Conservation (phyloP, 2,329 filamentous ascomycete genomes). For the Penicillium sp. region DNA sequence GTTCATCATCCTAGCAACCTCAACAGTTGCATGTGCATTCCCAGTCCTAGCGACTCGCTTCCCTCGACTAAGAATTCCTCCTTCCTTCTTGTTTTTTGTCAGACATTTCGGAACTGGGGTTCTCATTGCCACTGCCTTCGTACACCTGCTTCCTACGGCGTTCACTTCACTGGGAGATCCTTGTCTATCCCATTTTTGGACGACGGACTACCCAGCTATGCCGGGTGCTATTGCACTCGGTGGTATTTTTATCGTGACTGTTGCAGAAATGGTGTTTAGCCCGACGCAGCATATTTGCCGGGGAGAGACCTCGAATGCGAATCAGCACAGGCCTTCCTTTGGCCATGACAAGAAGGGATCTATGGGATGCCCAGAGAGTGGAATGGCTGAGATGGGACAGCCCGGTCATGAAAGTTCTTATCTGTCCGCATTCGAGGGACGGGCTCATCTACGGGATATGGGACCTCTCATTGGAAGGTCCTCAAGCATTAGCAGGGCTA, state of each 20-base stretch:
- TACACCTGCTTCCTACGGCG: constrained; percentile 71
- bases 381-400: not conserved
- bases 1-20: constrained; percentile 60
- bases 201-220: constrained; percentile 49
- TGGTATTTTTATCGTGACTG: constrained; percentile 47
- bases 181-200: constrained; percentile 55
- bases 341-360: not conserved
- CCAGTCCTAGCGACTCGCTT: constrained; percentile 65
- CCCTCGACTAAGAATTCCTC: constrained; percentile 59
- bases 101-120: constrained; percentile 82
- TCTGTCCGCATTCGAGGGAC: constrained; percentile 11
- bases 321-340: not conserved
- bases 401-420: not conserved
- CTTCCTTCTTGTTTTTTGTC: constrained; percentile 46
- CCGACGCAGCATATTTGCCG: constrained; percentile 35
- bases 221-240: constrained; percentile 51
- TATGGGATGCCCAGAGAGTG: not conserved
- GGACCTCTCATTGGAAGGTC: constrained; percentile 31
- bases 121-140: constrained; percentile 82
- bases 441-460: constrained; percentile 27
- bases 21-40: constrained; percentile 62
- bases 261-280: constrained; percentile 61
- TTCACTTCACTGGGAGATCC: constrained; percentile 55
- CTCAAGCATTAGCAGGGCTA: constrained; percentile 31
- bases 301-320: constrained; percentile 9